These are phyloP conservation scores for Phyllosticta citrichinensis DNA, from an alignment of 2,329 filamentous ascomycete species.

Conservation along the genomic window DNA sequence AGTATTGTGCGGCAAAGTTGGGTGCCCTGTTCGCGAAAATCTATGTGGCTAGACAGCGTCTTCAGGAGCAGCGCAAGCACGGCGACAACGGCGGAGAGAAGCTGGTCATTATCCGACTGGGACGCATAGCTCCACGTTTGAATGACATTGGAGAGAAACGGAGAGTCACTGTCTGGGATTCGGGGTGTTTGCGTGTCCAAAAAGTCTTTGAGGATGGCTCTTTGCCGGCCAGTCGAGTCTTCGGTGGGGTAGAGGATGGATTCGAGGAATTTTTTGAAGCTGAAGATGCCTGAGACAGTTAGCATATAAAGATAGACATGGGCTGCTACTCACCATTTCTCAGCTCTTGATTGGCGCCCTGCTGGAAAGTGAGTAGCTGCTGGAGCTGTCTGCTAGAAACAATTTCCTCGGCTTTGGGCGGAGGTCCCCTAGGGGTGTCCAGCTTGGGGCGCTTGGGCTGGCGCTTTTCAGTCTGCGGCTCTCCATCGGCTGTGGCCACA, in stretches of 20 bases:
- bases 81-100: constrained; percentile 72
- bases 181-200: constrained; percentile 49
- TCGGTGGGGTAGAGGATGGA: constrained; percentile 45
- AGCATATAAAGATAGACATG: constrained; percentile 9
- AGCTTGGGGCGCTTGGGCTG: constrained; percentile 24
- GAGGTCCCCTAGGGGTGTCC: constrained; percentile 11
- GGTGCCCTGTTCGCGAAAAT: constrained; percentile 65
- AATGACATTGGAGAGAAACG: constrained; percentile 69
- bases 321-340: constrained; percentile 19
- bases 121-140: constrained; percentile 81
- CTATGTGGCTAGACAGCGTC: constrained; percentile 61
- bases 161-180: constrained; percentile 42
- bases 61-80: constrained; percentile 74
- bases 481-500: constrained; percentile 10
- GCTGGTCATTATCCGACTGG: constrained; percentile 66
- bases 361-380: constrained; percentile 27
- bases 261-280: constrained; percentile 63
- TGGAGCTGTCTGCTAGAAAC: constrained; percentile 26
- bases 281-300: constrained; percentile 46
- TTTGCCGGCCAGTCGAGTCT: constrained; percentile 38
- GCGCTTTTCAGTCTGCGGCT: constrained; percentile 11
- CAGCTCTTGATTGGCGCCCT: constrained; percentile 21
- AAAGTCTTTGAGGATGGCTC: constrained; percentile 57
- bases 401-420: constrained; percentile 20
- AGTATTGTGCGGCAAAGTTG: constrained; percentile 73